Evolutionary conservation across 306 rosid genomes (phyloP).

Genomic region (Hippophae gyantsensis): DNA sequence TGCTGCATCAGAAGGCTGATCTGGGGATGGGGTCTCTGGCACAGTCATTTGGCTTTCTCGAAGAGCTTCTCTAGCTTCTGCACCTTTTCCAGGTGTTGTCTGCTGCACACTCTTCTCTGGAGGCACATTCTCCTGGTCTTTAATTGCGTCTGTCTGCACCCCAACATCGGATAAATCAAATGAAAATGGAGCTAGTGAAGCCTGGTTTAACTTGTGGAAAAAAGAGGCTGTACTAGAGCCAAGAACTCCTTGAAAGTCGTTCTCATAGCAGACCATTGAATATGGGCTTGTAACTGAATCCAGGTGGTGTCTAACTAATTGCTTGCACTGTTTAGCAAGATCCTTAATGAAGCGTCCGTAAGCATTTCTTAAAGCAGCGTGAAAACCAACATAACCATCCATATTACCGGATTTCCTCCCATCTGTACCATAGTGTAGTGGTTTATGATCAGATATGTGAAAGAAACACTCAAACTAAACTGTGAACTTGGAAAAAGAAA

Average conservation of each 20-base stretch:
- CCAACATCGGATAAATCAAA: slow-evolving; percentile 65
- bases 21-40: slow-evolving; percentile 86
- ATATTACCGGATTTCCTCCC: slow-evolving; percentile 53
- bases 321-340: slow-evolving; percentile 80
- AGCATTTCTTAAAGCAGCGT: slow-evolving; percentile 78
- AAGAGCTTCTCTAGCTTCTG: slow-evolving; percentile 51
- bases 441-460: slow-evolving; percentile 16
- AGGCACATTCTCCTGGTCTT: slow-evolving; percentile 75
- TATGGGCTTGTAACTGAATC: slow-evolving; percentile 95
- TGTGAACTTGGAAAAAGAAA: too few relatives aligned
- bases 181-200: slow-evolving; percentile 40
- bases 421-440: slow-evolving; percentile 37
- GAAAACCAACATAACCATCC: slow-evolving; percentile 92
- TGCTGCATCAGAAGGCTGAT: slow-evolving; percentile 43
- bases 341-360: slow-evolving; percentile 65
- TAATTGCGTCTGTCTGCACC: slow-evolving; percentile 27
- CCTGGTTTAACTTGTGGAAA: slow-evolving; percentile 33
- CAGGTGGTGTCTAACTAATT: slow-evolving; percentile 79
- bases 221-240: slow-evolving; percentile 36
- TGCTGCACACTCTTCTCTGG: slow-evolving; percentile 58
- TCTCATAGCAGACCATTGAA: slow-evolving; percentile 75
- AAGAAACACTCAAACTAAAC: background rate
- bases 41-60: slow-evolving; percentile 68
- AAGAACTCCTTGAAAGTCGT: slow-evolving; percentile 42
- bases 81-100: slow-evolving; percentile 71